Base-by-base conservation (phyloP, 2,329 filamentous ascomycete genomes). In the Penicillium sp. region DNA sequence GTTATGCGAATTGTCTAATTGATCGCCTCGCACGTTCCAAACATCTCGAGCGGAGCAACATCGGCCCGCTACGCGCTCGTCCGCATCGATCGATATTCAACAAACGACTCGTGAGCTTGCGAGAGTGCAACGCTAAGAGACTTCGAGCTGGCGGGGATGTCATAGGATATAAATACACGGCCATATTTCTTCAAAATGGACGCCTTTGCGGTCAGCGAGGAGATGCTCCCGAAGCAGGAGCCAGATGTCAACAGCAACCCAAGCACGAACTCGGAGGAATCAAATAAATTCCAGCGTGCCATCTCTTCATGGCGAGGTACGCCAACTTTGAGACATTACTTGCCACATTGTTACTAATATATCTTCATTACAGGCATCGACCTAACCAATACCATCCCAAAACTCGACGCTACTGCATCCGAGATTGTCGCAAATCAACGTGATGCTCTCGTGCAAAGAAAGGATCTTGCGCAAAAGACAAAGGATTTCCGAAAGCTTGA, bases 381-480 rank as follows among this genome's bases (percentile, higher is more conserved):
- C 71, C 81, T 99, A 57, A 88, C 90, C 48, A 85, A 83, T 23
- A 84, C 97, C 62, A 85, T 96, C 60, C 88, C 91, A 30, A 89
- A 83, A 63, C 86, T 99, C 61, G 94, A 99, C 74, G 88, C 87
- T 59, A 93, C 91, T 3, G 94, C 94, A n/a, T 93, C 92, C 11
- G 94, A 97, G 66, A 91, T 99, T 60, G 91, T 97, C 52, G 80
- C 89, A 48, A 91, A 96, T 70, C 95, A 99, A 70, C 85, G 92
- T 65, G 94, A 97, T 73, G 90, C 93, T n/a, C 88, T 96, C 4
- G 87, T 97, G 0, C 93, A 99, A 71, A 84, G 94, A 53, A 99
- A 99, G 71, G 95, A 99, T 60, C 80, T 99, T 20, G 94, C 95
- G n/a, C 92, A 97, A 70, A 97, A 97, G 80, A 99, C 94, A 0